Evolutionary conservation across 2,329 filamentous ascomycete species (phyloP).

Genomic region (Trichoderma lentiforme): DNA sequence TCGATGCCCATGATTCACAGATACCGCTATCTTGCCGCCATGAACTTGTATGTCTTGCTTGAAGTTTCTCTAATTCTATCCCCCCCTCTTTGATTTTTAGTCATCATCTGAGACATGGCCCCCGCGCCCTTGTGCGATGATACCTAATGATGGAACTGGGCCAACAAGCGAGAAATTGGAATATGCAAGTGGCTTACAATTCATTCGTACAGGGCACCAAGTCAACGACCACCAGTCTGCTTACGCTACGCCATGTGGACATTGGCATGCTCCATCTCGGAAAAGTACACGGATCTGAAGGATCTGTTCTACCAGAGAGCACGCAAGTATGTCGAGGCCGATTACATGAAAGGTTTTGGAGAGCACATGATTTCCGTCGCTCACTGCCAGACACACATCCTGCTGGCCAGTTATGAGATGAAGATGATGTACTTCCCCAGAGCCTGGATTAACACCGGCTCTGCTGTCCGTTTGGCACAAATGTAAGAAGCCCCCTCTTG

Average conservation of each 20-base stretch:
- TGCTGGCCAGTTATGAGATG: conserved; percentile 85
- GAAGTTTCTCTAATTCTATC: neutral
- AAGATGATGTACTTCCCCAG: conserved; percentile 97
- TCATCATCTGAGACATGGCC: neutral
- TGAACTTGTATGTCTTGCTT: conserved; percentile 63
- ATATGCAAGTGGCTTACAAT: conserved; percentile 7
- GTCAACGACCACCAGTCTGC: conserved; percentile 79
- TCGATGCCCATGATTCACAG: conserved; percentile 86
- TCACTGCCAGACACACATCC: conserved; percentile 79
- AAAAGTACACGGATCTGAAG: conserved; percentile 76
- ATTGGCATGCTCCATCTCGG: conserved; percentile 78
- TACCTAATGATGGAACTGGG: neutral
- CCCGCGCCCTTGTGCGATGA: neutral
- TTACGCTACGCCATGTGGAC: conserved; percentile 95
- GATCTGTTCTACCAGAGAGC: conserved; percentile 87
- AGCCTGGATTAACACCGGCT: conserved; percentile 89
- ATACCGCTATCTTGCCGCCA: conserved; percentile 79
- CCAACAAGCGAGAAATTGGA: neutral
- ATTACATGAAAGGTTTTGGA: conserved; percentile 89
- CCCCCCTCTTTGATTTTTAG: neutral
- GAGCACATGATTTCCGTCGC: conserved; percentile 83
- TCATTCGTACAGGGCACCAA: conserved; percentile 56
- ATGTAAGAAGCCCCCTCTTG: conserved; percentile 55
- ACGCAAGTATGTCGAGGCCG: conserved; percentile 83
- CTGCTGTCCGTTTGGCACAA: conserved; percentile 74